Conservation (phyloP, 1,139 yeast genomes). For the Pichia sp. region DNA sequence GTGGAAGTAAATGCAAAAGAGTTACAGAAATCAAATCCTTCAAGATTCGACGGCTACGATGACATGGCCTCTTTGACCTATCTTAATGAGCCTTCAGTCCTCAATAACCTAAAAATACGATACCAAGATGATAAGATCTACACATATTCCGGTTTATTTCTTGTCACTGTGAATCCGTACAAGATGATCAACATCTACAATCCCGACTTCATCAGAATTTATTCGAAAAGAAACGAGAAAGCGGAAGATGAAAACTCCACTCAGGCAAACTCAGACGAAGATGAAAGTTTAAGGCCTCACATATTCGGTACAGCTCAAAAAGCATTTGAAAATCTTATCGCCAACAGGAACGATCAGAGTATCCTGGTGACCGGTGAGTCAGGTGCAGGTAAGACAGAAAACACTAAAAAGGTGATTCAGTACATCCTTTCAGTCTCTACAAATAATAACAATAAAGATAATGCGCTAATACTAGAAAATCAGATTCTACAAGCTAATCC, state of each 20-base stretch:
- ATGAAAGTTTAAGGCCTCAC: slow-evolving; percentile 56
- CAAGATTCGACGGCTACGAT: slow-evolving; percentile 85
- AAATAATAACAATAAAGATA: slow-evolving; percentile 24
- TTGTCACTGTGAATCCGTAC: slow-evolving; percentile 96
- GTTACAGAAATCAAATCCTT: slow-evolving; percentile 76
- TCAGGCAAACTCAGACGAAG: slow-evolving; percentile 2
- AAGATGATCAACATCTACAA: slow-evolving; percentile 72
- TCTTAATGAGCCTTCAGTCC: slow-evolving; percentile 90
- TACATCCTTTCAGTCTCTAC: slow-evolving; percentile 77
- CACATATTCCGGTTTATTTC: slow-evolving; percentile 73
- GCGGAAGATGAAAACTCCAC: background rate
- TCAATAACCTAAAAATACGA: slow-evolving; percentile 73
- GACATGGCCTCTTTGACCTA: slow-evolving; percentile 97
- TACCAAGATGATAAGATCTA: slow-evolving; percentile 78
- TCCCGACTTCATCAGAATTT: slow-evolving; percentile 50
- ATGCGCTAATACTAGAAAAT: slow-evolving; percentile 54
- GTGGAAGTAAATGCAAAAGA: slow-evolving; percentile 38
- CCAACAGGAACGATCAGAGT: slow-evolving; percentile 74
- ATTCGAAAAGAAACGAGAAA: slow-evolving; percentile 25
- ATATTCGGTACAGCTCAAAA: slow-evolving; percentile 88
- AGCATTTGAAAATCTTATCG: slow-evolving; percentile 73
- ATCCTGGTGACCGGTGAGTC: slow-evolving; percentile 96
- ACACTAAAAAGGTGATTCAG: slow-evolving; percentile 92
- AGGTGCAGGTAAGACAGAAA: slow-evolving; percentile 98
- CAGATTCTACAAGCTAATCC: slow-evolving; percentile 94